phyloP scores from a whole-genome alignment of 495 filamentous ascomycete genomes.

The Hyaloscypha finlandica region DNA sequence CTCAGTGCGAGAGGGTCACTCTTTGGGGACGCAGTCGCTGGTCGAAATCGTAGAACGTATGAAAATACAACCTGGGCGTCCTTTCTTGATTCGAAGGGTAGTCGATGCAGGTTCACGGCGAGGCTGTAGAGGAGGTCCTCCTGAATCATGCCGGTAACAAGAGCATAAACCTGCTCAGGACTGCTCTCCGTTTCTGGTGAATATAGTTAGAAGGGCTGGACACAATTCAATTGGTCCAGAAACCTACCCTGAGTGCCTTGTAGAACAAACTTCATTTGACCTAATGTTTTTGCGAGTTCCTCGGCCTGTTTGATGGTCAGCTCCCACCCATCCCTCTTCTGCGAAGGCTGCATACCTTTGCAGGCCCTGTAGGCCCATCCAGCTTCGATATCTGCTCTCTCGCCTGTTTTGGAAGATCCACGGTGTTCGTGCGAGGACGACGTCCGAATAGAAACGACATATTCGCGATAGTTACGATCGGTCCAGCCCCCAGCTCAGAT shows the following conservation, averaged over 20 bases:
- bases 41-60: constrained; percentile 80
- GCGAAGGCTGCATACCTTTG: constrained; percentile 45
- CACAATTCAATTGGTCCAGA: constrained; percentile 10
- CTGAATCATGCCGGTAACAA: constrained; percentile 78
- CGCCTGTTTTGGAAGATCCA: constrained; percentile 53
- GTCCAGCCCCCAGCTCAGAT: background rate
- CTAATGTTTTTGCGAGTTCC: constrained; percentile 73
- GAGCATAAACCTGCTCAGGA: constrained; percentile 80
- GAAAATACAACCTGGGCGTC: constrained; percentile 90
- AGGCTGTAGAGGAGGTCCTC: constrained; percentile 87
- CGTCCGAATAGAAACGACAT: constrained; percentile 86
- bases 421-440: constrained; percentile 56
- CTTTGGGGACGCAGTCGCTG: constrained; percentile 54
- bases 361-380: constrained; percentile 49
- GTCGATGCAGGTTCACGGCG: constrained; percentile 71
- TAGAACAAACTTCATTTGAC: constrained; percentile 80
- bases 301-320: constrained; percentile 52
- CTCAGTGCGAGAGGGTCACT: constrained; percentile 79
- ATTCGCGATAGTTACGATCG: constrained; percentile 1
- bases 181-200: constrained; percentile 75
- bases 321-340: constrained; percentile 7
- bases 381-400: constrained; percentile 55
- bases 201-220: constrained; percentile 15
- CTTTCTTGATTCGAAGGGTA: constrained; percentile 93
- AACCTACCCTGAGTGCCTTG: constrained; percentile 62